Evolutionary conservation across 2,329 filamentous ascomycete genomes (phyloP).

Genomic region (Venturia asperata): DNA sequence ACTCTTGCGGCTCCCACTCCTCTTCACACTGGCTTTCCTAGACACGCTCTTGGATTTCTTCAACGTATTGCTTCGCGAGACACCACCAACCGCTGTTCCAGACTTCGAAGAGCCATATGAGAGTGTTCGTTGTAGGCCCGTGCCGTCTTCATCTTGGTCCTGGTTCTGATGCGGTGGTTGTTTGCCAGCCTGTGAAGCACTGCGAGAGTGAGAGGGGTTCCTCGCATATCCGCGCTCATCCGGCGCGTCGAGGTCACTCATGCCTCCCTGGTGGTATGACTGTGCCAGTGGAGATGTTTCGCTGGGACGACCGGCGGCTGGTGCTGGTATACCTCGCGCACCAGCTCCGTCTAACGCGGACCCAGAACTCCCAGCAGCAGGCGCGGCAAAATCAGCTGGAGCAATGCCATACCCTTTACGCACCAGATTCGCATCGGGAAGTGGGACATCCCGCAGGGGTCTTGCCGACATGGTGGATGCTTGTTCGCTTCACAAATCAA

Average conservation of each 20-base stretch:
- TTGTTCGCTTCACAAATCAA: background rate
- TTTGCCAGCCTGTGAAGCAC: background rate
- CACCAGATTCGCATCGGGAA: background rate
- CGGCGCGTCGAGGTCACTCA: constrained; percentile 4
- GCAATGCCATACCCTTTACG: background rate
- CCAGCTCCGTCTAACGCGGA: too few species aligned
- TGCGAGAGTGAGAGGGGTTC: background rate
- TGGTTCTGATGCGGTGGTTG: background rate
- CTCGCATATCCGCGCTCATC: constrained; percentile 4
- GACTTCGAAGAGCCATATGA: constrained; percentile 17
- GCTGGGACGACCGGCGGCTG: constrained; percentile 27
- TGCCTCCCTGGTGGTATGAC: constrained; percentile 24
- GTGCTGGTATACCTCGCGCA: background rate
- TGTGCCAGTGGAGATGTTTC: constrained; percentile 33
- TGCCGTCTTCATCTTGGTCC: constrained; percentile 19
- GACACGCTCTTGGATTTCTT: constrained; percentile 82
- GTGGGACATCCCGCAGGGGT: constrained; percentile 7
- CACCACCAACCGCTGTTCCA: background rate
- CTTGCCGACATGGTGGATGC: background rate
- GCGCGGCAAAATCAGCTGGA: constrained; percentile 33
- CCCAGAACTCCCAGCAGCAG: constrained; percentile 18
- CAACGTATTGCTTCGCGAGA: constrained; percentile 57
- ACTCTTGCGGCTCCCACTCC: constrained; percentile 73
- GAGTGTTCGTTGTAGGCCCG: constrained; percentile 25
- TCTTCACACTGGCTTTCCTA: constrained; percentile 65